Evolutionary conservation across 1,284 basidiomycete species (phyloP).

Genomic region (Farysia itapuensis): DNA sequence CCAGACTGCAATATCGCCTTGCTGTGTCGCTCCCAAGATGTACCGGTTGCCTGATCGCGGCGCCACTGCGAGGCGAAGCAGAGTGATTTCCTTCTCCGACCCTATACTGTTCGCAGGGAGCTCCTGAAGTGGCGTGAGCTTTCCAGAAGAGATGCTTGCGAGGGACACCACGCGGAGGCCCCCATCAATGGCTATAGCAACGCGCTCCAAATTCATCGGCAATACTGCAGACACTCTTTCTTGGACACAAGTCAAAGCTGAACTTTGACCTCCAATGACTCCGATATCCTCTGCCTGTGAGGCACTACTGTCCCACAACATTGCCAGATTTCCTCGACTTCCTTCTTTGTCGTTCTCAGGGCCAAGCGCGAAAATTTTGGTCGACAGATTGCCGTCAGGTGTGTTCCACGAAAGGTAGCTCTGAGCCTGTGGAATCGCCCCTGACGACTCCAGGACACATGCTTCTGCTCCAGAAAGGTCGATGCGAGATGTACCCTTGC

Average conservation of each 20-base stretch:
- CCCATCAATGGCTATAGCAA: constrained; percentile 5
- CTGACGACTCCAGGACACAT: too few relatives aligned
- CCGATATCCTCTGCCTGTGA: too few relatives aligned
- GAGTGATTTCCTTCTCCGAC: constrained; percentile 8
- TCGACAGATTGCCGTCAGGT: neutral
- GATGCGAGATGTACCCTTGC: too few relatives aligned
- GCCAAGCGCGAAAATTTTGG: neutral
- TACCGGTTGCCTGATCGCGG: constrained; percentile 27
- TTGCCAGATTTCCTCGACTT: too few relatives aligned
- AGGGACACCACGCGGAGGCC: neutral
- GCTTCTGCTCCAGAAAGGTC: too few relatives aligned
- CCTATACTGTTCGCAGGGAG: constrained; percentile 7
- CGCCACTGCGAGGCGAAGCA: constrained; percentile 23
- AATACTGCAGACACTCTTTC: constrained; percentile 12
- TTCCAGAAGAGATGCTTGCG: neutral
- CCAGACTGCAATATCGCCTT: constrained; percentile 60
- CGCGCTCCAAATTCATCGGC: constrained; percentile 30
- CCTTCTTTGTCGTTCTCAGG: too few relatives aligned
- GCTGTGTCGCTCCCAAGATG: constrained; percentile 37
- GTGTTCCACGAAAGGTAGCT: neutral
- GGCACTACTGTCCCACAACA: too few relatives aligned
- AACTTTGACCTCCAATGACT: neutral
- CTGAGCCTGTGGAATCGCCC: too few relatives aligned
- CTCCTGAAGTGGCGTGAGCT: neutral
- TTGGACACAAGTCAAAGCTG: neutral